phyloP scores from a whole-genome alignment of 352 stramenopile species.

The Globisporangium lucens region DNA sequence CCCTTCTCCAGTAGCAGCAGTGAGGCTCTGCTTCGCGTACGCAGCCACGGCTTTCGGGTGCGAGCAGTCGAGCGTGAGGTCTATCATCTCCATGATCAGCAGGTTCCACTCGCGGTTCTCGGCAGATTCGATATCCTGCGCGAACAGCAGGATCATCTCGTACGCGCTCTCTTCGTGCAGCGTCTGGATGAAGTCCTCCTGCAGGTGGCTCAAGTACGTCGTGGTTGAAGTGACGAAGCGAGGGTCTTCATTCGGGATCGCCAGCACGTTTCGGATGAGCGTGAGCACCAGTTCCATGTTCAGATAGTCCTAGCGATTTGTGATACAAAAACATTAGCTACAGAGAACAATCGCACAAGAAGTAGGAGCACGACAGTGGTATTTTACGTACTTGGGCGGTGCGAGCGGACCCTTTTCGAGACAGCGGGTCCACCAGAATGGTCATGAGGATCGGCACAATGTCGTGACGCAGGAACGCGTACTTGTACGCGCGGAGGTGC shows the following conservation, averaged over 20 bases:
- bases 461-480: constrained; percentile 70
- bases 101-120: constrained; percentile 88
- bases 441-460: constrained; percentile 84
- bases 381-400: constrained; percentile 32
- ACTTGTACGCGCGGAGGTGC: constrained; percentile 83
- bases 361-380: neutral
- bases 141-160: constrained; percentile 86
- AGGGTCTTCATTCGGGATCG: constrained; percentile 78
- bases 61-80: constrained; percentile 72
- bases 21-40: constrained; percentile 39
- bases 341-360: neutral
- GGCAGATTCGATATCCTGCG: constrained; percentile 79
- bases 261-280: constrained; percentile 79
- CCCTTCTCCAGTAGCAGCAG: neutral
- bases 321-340: neutral
- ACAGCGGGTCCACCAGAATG: constrained; percentile 79
- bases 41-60: constrained; percentile 63
- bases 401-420: constrained; percentile 51
- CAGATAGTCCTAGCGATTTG: constrained; percentile 52
- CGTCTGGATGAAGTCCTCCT: constrained; percentile 76
- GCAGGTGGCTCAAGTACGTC: constrained; percentile 70
- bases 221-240: constrained; percentile 80
- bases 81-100: constrained; percentile 88
- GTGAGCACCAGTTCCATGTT: constrained; percentile 88
- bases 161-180: constrained; percentile 83